Conservation (phyloP, 2,329 filamentous ascomycete species). For the Arthrinium phaeospermum region DNA sequence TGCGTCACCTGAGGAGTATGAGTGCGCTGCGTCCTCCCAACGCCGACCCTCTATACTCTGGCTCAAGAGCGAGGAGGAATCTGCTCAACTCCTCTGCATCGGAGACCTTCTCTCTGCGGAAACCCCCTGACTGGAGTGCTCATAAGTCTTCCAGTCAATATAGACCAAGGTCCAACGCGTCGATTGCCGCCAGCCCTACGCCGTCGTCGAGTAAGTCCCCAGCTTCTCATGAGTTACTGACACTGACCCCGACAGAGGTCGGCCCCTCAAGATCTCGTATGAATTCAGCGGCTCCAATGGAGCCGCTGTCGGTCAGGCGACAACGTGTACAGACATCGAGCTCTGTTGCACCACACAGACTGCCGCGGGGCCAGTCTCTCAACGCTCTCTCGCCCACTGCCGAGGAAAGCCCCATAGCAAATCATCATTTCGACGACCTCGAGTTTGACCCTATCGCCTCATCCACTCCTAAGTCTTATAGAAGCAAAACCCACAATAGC, state of each 20-base stretch:
- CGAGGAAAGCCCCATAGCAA: conserved; percentile 34
- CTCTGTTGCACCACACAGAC: conserved; percentile 26
- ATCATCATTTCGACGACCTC: neutral
- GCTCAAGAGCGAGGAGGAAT: conserved; percentile 25
- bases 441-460: neutral
- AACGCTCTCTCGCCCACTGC: conserved; percentile 37
- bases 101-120: conserved; percentile 45
- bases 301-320: conserved; percentile 27
- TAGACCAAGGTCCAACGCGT: conserved; percentile 38
- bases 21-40: conserved; percentile 38
- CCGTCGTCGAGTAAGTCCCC: conserved; percentile 33
- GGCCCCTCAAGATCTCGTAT: conserved; percentile 21
- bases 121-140: conserved; percentile 44
- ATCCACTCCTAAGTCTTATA: neutral
- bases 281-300: conserved; percentile 13
- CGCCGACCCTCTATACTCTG: conserved; percentile 21
- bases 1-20: conserved; percentile 62
- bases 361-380: conserved; percentile 25
- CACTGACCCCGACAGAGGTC: conserved; percentile 25
- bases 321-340: conserved; percentile 26
- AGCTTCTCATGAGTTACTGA: neutral
- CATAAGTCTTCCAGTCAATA: conserved; percentile 26
- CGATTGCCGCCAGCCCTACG: conserved; percentile 45
- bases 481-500: neutral
- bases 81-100: conserved; percentile 48